These are phyloP conservation scores for Penicillium sp. DNA, from an alignment of 2,329 filamentous ascomycete species.

Conservation along the genomic window DNA sequence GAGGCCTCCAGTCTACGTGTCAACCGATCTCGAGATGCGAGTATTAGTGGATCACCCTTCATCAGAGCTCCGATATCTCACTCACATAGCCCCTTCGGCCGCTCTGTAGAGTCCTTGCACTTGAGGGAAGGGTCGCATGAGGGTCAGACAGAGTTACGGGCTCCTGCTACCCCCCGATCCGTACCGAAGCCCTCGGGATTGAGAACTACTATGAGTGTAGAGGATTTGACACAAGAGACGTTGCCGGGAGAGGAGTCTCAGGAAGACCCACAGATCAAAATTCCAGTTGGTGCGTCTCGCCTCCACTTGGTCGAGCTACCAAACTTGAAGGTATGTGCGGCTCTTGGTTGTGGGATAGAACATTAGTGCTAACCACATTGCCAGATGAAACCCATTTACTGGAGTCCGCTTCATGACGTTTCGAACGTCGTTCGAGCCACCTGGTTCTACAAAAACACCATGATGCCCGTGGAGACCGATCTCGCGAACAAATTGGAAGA, in stretches of 20 bases:
- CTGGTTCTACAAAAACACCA: slow-evolving; percentile 97
- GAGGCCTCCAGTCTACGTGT: slow-evolving; percentile 27
- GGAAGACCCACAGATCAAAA: slow-evolving; percentile 52
- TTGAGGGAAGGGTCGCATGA: slow-evolving; percentile 26
- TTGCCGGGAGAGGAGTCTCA: slow-evolving; percentile 24
- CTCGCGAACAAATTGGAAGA: slow-evolving; percentile 90
- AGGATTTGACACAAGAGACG: slow-evolving; percentile 19
- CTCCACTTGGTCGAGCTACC: slow-evolving; percentile 87
- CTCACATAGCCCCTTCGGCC: slow-evolving; percentile 31
- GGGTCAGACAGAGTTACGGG: slow-evolving; percentile 21
- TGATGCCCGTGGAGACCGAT: slow-evolving; percentile 81
- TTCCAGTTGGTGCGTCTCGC: slow-evolving; percentile 86
- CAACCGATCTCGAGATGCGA: slow-evolving; percentile 33
- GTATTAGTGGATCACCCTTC: slow-evolving; percentile 53
- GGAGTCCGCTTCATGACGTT: slow-evolving; percentile 90
- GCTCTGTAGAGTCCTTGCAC: slow-evolving; percentile 31
- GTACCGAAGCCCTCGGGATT: slow-evolving; percentile 31
- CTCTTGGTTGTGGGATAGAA: background rate
- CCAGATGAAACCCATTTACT: slow-evolving; percentile 96
- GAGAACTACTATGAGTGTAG: slow-evolving; percentile 27
- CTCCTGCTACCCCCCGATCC: slow-evolving; percentile 13
- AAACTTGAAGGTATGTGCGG: slow-evolving; percentile 54
- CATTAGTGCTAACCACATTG: slow-evolving; percentile 3
- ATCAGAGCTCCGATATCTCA: slow-evolving; percentile 43
- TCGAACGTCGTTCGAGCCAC: slow-evolving; percentile 81